phyloP scores from a whole-genome alignment of 768 basidiomycete genomes.

The Phylloporus arenicola region DNA sequence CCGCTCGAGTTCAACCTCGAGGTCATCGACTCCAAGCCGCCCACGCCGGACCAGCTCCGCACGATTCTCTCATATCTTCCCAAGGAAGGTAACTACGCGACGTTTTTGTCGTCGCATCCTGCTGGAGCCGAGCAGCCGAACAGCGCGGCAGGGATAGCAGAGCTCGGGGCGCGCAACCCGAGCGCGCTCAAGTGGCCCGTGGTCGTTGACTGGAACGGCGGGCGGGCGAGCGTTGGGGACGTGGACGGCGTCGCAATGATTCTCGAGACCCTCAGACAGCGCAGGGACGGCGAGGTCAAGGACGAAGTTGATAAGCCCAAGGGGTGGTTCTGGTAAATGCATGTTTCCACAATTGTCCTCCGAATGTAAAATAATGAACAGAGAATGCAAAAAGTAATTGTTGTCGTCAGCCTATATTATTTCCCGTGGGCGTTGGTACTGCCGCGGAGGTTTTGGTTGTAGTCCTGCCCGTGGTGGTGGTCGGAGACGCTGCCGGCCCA shows the following conservation, averaged over 20 bases:
- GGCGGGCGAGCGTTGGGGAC: slow-evolving; percentile 60
- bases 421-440: neutral
- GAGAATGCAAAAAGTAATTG: neutral
- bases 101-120: slow-evolving; percentile 63
- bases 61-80: slow-evolving; percentile 60
- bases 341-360: neutral
- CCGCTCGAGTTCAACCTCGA: slow-evolving; percentile 70
- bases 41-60: slow-evolving; percentile 62
- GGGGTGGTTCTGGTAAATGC: slow-evolving; percentile 47
- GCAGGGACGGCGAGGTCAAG: slow-evolving; percentile 61
- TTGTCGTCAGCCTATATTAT: neutral
- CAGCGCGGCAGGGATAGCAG: slow-evolving; percentile 40
- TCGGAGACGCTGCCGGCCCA: neutral
- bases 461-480: neutral
- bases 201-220: slow-evolving; percentile 72
- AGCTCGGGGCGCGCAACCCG: slow-evolving; percentile 51
- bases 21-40: slow-evolving; percentile 58
- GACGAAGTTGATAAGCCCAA: slow-evolving; percentile 29
- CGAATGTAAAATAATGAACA: neutral
- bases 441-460: neutral
- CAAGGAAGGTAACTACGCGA: slow-evolving; percentile 25
- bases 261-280: slow-evolving; percentile 58
- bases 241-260: slow-evolving; percentile 64
- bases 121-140: slow-evolving; percentile 36
- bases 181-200: slow-evolving; percentile 71